Conservation (phyloP, 306 rosid genomes). For the Mucuna pruriens region DNA sequence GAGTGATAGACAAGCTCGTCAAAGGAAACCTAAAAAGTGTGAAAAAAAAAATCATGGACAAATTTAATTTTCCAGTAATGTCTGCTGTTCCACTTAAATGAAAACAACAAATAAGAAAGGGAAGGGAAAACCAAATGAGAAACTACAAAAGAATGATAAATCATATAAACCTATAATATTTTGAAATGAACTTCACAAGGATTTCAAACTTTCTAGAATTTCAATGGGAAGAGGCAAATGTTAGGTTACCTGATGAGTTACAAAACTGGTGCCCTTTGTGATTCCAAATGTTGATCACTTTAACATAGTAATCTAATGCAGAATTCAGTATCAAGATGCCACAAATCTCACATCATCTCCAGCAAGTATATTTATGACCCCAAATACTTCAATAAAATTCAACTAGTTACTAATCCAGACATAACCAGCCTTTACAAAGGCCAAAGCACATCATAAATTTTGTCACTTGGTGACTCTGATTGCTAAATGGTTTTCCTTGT, state of each 20-base stretch:
- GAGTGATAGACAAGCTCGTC: neutral
- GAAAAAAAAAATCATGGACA: neutral
- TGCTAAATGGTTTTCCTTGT: slow-evolving; percentile 52
- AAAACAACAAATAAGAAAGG: neutral
- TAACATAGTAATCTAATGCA: neutral
- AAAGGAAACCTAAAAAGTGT: neutral
- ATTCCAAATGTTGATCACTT: neutral
- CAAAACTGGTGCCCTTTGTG: neutral
- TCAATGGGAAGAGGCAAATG: slow-evolving; percentile 2
- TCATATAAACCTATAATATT: neutral
- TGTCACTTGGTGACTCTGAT: slow-evolving; percentile 28
- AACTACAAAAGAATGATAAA: neutral
- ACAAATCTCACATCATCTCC: neutral
- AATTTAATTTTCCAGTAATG: neutral
- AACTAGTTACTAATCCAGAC: neutral
- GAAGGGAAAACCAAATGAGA: neutral
- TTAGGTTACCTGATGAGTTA: slow-evolving; percentile 2
- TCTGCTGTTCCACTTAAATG: neutral
- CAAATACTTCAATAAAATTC: slow-evolving; percentile 7
- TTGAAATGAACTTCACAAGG: neutral
- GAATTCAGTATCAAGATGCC: slow-evolving; percentile 14
- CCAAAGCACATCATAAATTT: neutral
- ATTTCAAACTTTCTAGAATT: neutral
- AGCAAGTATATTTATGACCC: slow-evolving; percentile 1
- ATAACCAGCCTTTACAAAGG: neutral